A percentile compares a stretch with the other conserved stretches of the same genome.
Conservation (phyloP, 176 grass and related monocot genomes). For the Tillandsia fasciculata region DNA sequence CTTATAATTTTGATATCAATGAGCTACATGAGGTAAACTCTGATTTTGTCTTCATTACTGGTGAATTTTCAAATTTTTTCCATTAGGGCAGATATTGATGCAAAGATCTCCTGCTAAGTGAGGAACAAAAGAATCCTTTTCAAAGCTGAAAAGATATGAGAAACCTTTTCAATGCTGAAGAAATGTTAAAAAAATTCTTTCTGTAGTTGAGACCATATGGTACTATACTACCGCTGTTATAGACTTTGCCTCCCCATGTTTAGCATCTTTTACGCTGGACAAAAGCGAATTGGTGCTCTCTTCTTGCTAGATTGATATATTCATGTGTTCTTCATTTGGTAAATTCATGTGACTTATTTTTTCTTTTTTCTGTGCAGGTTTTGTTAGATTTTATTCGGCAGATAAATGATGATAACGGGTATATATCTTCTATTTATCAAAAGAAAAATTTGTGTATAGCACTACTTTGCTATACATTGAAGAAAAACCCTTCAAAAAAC, state of each 20-base stretch:
- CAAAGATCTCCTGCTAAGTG: no score
- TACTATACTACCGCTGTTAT: not conserved
- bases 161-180: no score
- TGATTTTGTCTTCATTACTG: no score
- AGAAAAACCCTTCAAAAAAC: no score
- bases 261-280: not conserved
- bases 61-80: no score
- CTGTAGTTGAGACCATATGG: no score
- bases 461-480: not conserved
- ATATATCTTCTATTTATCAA: constrained; percentile 17
- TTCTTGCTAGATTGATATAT: not conserved
- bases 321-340: constrained; percentile 1
- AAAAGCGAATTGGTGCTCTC: not conserved
- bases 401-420: constrained; percentile 98
- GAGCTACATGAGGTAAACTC: no score
- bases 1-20: no score
- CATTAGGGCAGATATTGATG: no score
- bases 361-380: constrained; percentile 49
- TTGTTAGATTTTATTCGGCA: constrained; percentile 89
- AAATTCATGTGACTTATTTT: constrained; percentile 13
- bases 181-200: no score
- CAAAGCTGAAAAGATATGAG: no score
- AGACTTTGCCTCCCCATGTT: not conserved
- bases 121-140: no score
- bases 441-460: not conserved